Conservation (phyloP, 176 grass and related monocot species). For the Lolium multiflorum region DNA sequence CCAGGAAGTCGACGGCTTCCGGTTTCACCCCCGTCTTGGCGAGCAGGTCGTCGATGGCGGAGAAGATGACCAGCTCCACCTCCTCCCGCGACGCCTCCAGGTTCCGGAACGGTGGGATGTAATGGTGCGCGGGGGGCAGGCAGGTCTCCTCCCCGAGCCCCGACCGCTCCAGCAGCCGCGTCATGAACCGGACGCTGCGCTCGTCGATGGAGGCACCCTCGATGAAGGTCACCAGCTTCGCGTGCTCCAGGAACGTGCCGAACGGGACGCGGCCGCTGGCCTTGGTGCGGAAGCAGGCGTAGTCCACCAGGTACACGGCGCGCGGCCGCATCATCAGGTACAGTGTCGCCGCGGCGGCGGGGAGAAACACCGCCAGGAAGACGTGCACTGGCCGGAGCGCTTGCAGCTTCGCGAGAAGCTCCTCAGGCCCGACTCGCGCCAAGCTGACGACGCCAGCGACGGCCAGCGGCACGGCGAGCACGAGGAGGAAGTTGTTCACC, state of each 20-base stretch:
- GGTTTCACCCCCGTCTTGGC: constrained; percentile 47
- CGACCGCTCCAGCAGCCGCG: constrained; percentile 51
- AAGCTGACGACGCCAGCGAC: constrained; percentile 19
- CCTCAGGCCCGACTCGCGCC: constrained; percentile 47
- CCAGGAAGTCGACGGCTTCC: constrained; percentile 66
- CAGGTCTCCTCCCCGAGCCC: constrained; percentile 70
- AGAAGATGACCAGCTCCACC: constrained; percentile 70
- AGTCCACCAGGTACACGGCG: constrained; percentile 69
- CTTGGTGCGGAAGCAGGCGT: constrained; percentile 67
- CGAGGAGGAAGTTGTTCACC: constrained; percentile 63
- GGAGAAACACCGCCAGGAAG: constrained; percentile 40
- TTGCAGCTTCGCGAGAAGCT: constrained; percentile 22
- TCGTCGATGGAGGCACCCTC: constrained; percentile 58
- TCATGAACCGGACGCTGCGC: constrained; percentile 56
- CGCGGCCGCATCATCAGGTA: constrained; percentile 66
- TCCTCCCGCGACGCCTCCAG: constrained; percentile 59
- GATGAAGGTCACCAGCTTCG: constrained; percentile 55
- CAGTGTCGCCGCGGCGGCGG: constrained; percentile 38
- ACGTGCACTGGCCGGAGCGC: constrained; percentile 46
- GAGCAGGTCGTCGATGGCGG: constrained; percentile 61
- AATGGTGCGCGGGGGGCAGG: constrained; percentile 54
- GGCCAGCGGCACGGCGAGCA: constrained; percentile 52
- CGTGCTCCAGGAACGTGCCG: constrained; percentile 77
- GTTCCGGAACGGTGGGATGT: constrained; percentile 66
- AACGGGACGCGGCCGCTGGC: constrained; percentile 66